Percentiles rank a stretch among this genome's conserved stretches.
These are phyloP conservation scores for Raddia distichophylla DNA, from an alignment of 176 grass and related monocot genomes.

Conservation along the genomic window DNA sequence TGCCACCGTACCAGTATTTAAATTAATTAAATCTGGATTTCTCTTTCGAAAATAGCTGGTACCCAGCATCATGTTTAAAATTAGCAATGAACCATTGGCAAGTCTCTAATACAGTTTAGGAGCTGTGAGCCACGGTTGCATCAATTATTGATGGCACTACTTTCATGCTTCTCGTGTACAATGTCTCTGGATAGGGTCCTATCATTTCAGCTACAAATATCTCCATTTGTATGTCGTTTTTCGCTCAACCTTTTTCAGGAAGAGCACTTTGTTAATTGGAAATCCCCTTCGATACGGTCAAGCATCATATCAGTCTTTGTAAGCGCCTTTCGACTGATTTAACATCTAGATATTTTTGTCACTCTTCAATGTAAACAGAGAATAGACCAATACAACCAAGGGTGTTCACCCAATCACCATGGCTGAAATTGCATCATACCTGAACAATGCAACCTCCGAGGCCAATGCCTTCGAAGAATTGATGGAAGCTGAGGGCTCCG, in stretches of 20 bases:
- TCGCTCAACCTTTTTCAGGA: neutral
- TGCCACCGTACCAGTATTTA: neutral
- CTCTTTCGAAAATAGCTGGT: neutral
- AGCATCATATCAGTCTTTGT: neutral
- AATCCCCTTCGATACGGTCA: slow-evolving; percentile 2
- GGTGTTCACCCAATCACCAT: neutral
- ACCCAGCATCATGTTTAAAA: neutral
- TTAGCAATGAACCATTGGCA: neutral
- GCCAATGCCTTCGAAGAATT: slow-evolving; percentile 90
- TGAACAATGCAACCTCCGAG: slow-evolving; percentile 90
- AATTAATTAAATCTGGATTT: neutral
- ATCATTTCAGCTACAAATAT: slow-evolving; percentile 27
- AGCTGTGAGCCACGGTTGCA: slow-evolving; percentile 8
- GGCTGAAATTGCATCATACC: slow-evolving; percentile 38
- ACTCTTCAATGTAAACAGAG: neutral
- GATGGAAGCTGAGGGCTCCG: slow-evolving; percentile 85
- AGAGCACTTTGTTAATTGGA: slow-evolving; percentile 19
- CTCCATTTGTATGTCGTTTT: slow-evolving; percentile 20
- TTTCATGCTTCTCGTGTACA: slow-evolving; percentile 9
- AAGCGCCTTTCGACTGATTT: slow-evolving; percentile 25
- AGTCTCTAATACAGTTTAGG: neutral
- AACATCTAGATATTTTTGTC: slow-evolving; percentile 20
- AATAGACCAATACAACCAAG: neutral
- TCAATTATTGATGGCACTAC: slow-evolving; percentile 44
- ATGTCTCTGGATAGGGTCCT: slow-evolving; percentile 24